Conservation (phyloP, 768 basidiomycete genomes). For the Trichaptum fuscoviolaceum region DNA sequence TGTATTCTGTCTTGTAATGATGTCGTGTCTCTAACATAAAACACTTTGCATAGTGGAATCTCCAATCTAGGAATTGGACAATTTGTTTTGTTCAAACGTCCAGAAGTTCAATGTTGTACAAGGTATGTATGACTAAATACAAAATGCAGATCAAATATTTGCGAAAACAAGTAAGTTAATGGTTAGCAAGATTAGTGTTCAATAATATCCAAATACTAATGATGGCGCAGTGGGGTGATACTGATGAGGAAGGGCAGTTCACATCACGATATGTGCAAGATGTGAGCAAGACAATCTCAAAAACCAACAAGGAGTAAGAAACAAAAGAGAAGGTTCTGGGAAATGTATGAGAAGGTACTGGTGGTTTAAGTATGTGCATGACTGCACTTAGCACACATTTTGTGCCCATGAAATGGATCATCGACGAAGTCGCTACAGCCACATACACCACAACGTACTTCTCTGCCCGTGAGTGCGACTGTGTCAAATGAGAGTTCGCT, state of each 20-base stretch:
- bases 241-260: neutral
- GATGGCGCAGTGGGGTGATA: neutral
- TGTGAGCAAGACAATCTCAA: neutral
- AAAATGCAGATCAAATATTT: neutral
- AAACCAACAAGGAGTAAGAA: neutral
- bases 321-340: neutral
- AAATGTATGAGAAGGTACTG: too few relatives aligned
- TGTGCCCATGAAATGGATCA: constrained; percentile 60
- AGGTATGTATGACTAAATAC: neutral
- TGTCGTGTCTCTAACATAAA: too few relatives aligned
- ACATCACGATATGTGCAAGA: neutral
- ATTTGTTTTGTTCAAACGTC: neutral
- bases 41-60: too few relatives aligned
- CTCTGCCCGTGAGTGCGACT: constrained; percentile 9
- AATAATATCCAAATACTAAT: neutral
- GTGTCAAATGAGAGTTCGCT: constrained; percentile 35
- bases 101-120: neutral
- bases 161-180: neutral
- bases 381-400: constrained; percentile 64
- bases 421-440: constrained; percentile 56
- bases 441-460: constrained; percentile 18
- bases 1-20: neutral
- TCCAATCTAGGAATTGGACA: too few relatives aligned
- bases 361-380: constrained; percentile 34
- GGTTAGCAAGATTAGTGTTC: neutral